Percentiles rank a stretch among this genome's conserved stretches.
Evolutionary conservation across 208 protist species (phyloP).

Genomic region (Histomonas meleagridis): DNA sequence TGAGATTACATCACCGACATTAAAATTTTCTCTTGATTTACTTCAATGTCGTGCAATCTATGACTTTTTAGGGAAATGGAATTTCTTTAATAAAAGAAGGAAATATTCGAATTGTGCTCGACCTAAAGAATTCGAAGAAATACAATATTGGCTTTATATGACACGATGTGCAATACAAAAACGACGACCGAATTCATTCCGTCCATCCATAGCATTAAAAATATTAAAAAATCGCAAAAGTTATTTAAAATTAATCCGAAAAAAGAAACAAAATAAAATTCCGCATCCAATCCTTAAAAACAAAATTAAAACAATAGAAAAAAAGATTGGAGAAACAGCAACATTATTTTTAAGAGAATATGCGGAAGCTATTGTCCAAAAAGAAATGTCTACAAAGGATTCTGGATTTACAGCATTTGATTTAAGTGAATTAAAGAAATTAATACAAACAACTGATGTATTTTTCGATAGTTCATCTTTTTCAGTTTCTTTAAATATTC

Average conservation of each 20-base stretch:
- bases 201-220: not conserved
- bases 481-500: not conserved
- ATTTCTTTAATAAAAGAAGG: not conserved
- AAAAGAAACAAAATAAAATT: not conserved
- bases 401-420: not conserved
- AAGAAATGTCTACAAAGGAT: not conserved
- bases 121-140: not conserved
- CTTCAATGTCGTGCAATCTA: not conserved
- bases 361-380: not conserved
- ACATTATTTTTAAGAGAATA: not conserved
- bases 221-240: not conserved
- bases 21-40: not conserved
- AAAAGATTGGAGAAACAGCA: not conserved
- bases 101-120: not conserved
- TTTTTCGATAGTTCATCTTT: not conserved
- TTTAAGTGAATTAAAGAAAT: not conserved
- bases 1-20: not conserved
- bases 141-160: not conserved
- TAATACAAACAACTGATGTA: not conserved
- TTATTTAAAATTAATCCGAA: not conserved
- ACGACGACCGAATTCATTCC: not conserved
- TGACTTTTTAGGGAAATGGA: not conserved
- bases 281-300: not conserved
- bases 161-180: not conserved
- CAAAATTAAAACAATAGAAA: not conserved